Evolutionary conservation across 2,329 filamentous ascomycete genomes (phyloP).

Genomic region (Pseudogymnoascus sp.): DNA sequence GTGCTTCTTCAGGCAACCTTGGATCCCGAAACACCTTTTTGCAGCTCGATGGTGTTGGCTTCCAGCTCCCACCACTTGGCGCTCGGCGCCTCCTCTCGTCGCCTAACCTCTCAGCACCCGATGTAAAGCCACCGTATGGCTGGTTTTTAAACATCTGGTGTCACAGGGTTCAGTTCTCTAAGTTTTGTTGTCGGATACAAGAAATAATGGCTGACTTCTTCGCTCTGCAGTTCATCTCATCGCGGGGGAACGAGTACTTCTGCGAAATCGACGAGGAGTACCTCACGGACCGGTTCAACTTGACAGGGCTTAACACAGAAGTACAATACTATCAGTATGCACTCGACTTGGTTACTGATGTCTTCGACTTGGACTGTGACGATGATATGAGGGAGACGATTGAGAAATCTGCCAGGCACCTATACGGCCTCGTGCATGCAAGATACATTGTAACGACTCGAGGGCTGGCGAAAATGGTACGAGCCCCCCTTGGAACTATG

Average conservation of each 20-base stretch:
- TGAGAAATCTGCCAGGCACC: constrained; percentile 89
- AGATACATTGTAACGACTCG: constrained; percentile 94
- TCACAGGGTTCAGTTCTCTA: neutral
- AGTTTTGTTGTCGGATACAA: neutral
- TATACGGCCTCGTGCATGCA: constrained; percentile 93
- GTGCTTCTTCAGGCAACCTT: neutral
- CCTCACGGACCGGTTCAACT: constrained; percentile 93
- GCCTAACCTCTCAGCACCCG: neutral
- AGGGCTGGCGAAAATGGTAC: constrained; percentile 91
- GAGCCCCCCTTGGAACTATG: constrained; percentile 19
- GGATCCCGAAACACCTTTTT: neutral
- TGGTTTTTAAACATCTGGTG: neutral
- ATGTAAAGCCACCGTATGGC: neutral
- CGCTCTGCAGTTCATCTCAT: constrained; percentile 73
- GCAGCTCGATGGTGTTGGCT: neutral
- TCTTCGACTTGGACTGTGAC: constrained; percentile 97
- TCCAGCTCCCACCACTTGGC: neutral
- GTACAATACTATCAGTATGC: constrained; percentile 99
- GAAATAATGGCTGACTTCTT: constrained; percentile 1
- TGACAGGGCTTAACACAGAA: constrained; percentile 93
- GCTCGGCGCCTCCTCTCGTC: neutral
- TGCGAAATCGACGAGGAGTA: constrained; percentile 99
- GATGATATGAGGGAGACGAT: constrained; percentile 98
- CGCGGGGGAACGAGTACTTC: constrained; percentile 96
- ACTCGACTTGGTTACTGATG: constrained; percentile 91